Evolutionary conservation across 441 rosid genomes (phyloP), one percentile per base, ranked within the genome.

Genomic region (Populus hybrid): DNA sequence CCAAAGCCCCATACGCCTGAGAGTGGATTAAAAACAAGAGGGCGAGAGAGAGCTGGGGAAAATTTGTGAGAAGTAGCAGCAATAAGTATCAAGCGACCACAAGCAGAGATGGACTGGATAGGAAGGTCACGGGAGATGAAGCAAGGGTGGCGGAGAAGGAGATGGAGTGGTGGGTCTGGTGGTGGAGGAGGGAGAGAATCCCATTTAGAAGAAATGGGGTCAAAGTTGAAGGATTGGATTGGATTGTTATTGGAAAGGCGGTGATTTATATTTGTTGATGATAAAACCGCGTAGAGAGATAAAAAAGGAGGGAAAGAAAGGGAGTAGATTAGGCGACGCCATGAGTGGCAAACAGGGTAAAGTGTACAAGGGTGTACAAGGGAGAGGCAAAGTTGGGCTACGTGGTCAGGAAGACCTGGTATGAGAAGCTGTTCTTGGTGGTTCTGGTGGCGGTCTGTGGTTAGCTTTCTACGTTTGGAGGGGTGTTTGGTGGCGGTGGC

Each of bases 261-360:
- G 2, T 18, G 69, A 8, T 80, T 72, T 20, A 74, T 10, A 4
- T 66, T 4, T 38, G 77, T 10, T 6, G 85, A 75, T 0, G 89
- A 84, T 38, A 89, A 76, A 33, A 90, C 53, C 2, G 91, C 72
- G 75, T 89, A 90, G 3, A 90, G 73, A 69, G 90, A 88, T 10
- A 74, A 85, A 67, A 79, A 87, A 21, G 90, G 89, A 74, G 92
- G 89, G 80, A 84, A 85, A 40, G 87, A 68, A 24, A 89, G 84
- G 12, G 88, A 84, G 80, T 89, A 89, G 64, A 89, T 71, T 33
- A 90, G 81, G 31, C 88, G 88, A 0, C 89, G 84, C 94, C 94
- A 90, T n/a, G 91, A 84, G 33, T 69, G 83, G 79, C 88, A 88
- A 70, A 90, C 87, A 31, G 88, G 80, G 87, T 53, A 85, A 70